Evolutionary conservation across 176 grass and related monocot species (phyloP), one percentile per base, ranked within the genome.

Genomic region (Bothriochloa decipiens): DNA sequence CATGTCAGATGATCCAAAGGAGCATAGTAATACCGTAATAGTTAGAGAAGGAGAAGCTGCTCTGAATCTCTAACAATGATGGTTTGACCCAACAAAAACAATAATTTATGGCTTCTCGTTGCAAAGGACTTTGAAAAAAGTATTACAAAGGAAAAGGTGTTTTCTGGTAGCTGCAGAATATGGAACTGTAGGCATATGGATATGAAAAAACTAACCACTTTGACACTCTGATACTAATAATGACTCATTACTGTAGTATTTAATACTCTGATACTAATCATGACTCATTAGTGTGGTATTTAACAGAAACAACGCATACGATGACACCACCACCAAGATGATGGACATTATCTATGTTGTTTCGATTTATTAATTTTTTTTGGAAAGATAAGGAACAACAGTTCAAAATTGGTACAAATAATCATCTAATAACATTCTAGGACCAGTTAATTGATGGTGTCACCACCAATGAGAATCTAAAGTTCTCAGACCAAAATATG

Each of bases 131-230:
- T 17, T 13, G 6, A 50, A 73, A 64, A 49, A 63, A 25, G 11
- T 26, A 67, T 40, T 41, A 58, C 20, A 4, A 75, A 87, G 36
- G 61, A 77, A 81, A 86, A 72, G 10, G 15, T 37, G 2, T 16
- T 10, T 53, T 78, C n/a, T 65, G 23, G 32, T 76, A 61, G 68
- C 18, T 41, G 5, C n/a, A 72, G 52, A 50, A 65, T 23, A 70
- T 71, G 23, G 23, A 83, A 72, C 22, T 40, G 14, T 22, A 83
- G 53, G 55, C 45, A 81, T 41, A 14, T 76, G 55, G 67, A 49
- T 2, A 83, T 57, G 42, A 32, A n/a, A 72, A 36, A 82, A 7
- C 41, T 40, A 8, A 20, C 35, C 77, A 79, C 20, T 88, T 88
- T 39, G 55, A 45, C 64, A 50, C 26, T 62, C 25, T 27, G 18